These are phyloP conservation scores for Arthrobotrys conoides DNA, from an alignment of 2,329 filamentous ascomycete species.

Conservation along the genomic window DNA sequence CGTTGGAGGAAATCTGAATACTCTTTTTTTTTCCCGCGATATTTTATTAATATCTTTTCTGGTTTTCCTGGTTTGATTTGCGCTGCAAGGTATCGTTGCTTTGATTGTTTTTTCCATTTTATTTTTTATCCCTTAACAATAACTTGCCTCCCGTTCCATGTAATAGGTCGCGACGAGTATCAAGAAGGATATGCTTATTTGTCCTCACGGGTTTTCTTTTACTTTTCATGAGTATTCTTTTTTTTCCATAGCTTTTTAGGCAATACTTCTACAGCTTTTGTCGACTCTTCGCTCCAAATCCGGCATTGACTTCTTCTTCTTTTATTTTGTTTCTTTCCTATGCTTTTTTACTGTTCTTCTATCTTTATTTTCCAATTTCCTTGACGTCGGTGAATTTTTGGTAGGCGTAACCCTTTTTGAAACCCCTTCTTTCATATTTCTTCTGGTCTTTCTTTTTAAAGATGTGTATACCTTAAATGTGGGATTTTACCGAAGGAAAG, in stretches of 20 bases:
- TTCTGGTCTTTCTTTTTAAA: conserved; percentile 26
- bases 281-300: background rate
- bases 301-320: background rate
- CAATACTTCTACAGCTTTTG: background rate
- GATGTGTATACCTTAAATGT: conserved; percentile 21
- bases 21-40: conserved; percentile 5
- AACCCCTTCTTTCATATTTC: conserved; percentile 15
- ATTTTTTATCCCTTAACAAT: background rate
- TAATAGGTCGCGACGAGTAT: conserved; percentile 57
- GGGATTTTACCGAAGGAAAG: conserved; percentile 33
- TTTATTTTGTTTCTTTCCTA: background rate
- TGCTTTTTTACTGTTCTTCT: conserved; percentile 4
- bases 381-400: conserved; percentile 18
- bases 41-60: conserved; percentile 15
- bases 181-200: conserved; percentile 30
- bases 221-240: conserved; percentile 19
- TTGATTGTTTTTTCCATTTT: background rate
- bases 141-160: conserved; percentile 33
- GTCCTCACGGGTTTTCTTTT: conserved; percentile 34
- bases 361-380: background rate
- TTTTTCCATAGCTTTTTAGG: background rate
- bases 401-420: conserved; percentile 22
- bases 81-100: conserved; percentile 19
- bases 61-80: conserved; percentile 17
- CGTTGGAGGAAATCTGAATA: conserved; percentile 59